Conservation (phyloP, 306 rosid genomes). For the Prunus persica region Prunus_persica_NCBIv2 NC_034010.1:26335501-26336000, state of each 20-base stretch:
- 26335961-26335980: neutral
- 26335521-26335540: conserved; percentile 55
- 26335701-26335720: conserved; percentile 92
- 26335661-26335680: conserved; percentile 80
- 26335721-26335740: conserved; percentile 74
- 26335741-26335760: conserved; percentile 79
- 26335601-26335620: conserved; percentile 41
- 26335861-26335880: conserved; percentile 51
- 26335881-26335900: conserved; percentile 82
- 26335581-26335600: conserved; percentile 65
- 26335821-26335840: conserved; percentile 81
- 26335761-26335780: conserved; percentile 63
- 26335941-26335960: neutral
- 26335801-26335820: conserved; percentile 73
- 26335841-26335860: conserved; percentile 75
- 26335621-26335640: conserved; percentile 72
- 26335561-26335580: conserved; percentile 85
- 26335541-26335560: conserved; percentile 40
- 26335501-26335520: conserved; percentile 79
- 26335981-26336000: neutral
- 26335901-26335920: neutral
- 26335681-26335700: conserved; percentile 89
- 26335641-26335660: conserved; percentile 74
- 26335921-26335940: neutral
- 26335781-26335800: conserved; percentile 68